Percentiles rank a stretch among this genome's conserved stretches.
These are phyloP conservation scores for Camelina hispida DNA, from an alignment of 345 rosid species.

Conservation along the genomic window DNA sequence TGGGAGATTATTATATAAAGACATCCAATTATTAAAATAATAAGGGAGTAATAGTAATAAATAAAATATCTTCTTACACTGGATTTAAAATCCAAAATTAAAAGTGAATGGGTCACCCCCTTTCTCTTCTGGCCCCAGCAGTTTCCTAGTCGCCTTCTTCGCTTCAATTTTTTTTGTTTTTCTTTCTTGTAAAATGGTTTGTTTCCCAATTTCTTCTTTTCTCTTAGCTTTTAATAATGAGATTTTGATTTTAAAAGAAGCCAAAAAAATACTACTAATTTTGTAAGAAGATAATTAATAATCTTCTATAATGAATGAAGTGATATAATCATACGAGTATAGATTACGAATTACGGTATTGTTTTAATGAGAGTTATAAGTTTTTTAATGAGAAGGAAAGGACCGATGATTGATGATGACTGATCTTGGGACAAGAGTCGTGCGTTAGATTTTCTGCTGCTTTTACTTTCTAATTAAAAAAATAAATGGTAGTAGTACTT, in stretches of 20 bases:
- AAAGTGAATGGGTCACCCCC: background rate
- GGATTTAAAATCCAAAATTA: too few species aligned
- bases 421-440: slow-evolving; percentile 19
- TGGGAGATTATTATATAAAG: background rate
- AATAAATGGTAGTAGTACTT: too few species aligned
- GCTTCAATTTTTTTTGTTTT: background rate
- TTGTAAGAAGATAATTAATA: background rate
- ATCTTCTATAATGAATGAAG: background rate
- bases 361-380: too few species aligned
- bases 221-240: too few species aligned
- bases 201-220: background rate
- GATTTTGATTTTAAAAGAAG: too few species aligned
- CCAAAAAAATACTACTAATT: too few species aligned
- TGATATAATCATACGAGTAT: too few species aligned
- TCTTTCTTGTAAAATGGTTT: background rate
- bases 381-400: background rate
- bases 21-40: background rate
- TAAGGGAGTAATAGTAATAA: background rate
- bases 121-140: slow-evolving; percentile 23
- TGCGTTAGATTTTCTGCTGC: slow-evolving; percentile 14
- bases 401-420: background rate
- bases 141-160: slow-evolving; percentile 22
- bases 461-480: background rate
- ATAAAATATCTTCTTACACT: background rate
- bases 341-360: too few species aligned